Conservation (phyloP, 129 eudicot genomes). For the Escallonia rubra region DNA sequence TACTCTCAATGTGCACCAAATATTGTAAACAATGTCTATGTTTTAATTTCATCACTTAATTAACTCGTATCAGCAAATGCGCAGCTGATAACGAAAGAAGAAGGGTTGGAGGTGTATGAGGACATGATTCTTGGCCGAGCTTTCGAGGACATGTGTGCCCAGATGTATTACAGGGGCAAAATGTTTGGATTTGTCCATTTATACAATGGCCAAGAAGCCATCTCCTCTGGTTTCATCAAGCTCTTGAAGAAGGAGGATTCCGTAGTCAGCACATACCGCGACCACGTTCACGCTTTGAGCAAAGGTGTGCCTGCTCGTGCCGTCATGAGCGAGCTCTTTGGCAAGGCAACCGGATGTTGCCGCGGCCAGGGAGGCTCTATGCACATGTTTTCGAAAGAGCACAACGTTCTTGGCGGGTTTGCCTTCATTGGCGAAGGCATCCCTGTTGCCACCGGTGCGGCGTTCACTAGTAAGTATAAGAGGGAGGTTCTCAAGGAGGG, state of each 20-base stretch:
- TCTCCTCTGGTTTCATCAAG: conserved; percentile 75
- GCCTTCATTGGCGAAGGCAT: conserved; percentile 82
- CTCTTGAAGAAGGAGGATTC: conserved; percentile 53
- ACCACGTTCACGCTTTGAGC: conserved; percentile 73
- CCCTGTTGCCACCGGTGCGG: conserved; percentile 79
- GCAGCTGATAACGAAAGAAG: conserved; percentile 60
- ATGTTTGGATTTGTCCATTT: conserved; percentile 74
- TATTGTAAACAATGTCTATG: too few relatives aligned
- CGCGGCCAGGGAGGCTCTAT: conserved; percentile 82
- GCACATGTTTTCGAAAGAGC: conserved; percentile 84
- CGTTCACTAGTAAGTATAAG: conserved; percentile 59
- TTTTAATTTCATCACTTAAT: too few relatives aligned
- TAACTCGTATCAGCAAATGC: neutral
- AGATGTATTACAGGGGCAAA: conserved; percentile 76
- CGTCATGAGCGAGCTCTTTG: conserved; percentile 78
- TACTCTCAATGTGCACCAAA: too few relatives aligned
- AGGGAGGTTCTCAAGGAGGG: conserved; percentile 61
- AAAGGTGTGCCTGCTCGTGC: conserved; percentile 62
- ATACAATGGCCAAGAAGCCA: conserved; percentile 79
- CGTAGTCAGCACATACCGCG: conserved; percentile 63
- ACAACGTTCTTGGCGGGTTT: conserved; percentile 70
- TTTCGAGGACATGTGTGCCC: conserved; percentile 78
- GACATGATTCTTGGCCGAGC: conserved; percentile 65
- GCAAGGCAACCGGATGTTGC: conserved; percentile 74
- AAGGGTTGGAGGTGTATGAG: conserved; percentile 63